phyloP scores from a whole-genome alignment of 179 eudicot species.

The Beta macrorhiza region DNA sequence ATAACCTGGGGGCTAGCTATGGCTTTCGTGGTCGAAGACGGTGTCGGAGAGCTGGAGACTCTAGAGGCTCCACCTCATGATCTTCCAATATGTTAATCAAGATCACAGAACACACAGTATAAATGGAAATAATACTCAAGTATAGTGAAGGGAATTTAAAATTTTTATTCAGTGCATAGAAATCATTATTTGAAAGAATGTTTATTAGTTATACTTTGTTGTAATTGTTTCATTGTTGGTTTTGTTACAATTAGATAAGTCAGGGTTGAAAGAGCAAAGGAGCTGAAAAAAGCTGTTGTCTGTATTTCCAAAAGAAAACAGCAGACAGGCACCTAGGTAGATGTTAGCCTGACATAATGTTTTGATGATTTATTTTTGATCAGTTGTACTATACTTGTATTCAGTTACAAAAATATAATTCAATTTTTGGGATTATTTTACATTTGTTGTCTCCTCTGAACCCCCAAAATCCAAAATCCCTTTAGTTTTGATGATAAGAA shows the following conservation, averaged over 20 bases:
- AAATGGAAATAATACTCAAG: conserved; percentile 18
- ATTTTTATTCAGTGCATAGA: conserved; percentile 24
- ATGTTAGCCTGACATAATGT: conserved; percentile 26
- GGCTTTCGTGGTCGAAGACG: conserved; percentile 77
- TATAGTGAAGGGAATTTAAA: not conserved
- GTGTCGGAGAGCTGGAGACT: conserved; percentile 56
- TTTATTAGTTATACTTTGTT: conserved; percentile 10
- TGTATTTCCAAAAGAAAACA: conserved; percentile 5
- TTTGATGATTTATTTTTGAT: conserved; percentile 28
- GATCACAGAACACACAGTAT: not conserved
- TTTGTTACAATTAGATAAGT: conserved; percentile 18
- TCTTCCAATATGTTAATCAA: conserved; percentile 58
- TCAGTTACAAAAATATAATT: conserved; percentile 9
- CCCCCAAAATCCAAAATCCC: not conserved
- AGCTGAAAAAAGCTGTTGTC: not conserved
- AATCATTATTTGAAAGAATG: conserved; percentile 11
- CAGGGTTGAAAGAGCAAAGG: not conserved
- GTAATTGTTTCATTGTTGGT: not conserved
- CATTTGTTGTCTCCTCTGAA: not conserved
- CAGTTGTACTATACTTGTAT: conserved; percentile 18
- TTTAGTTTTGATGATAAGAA: not conserved
- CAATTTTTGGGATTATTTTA: conserved; percentile 17
- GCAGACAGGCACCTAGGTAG: conserved; percentile 7
- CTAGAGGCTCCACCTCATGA: conserved; percentile 63
- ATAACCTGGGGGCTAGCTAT: conserved; percentile 82